Evolutionary conservation across 2,329 filamentous ascomycete genomes (phyloP).

Genomic region (Verticillium zaregamsianum): DNA sequence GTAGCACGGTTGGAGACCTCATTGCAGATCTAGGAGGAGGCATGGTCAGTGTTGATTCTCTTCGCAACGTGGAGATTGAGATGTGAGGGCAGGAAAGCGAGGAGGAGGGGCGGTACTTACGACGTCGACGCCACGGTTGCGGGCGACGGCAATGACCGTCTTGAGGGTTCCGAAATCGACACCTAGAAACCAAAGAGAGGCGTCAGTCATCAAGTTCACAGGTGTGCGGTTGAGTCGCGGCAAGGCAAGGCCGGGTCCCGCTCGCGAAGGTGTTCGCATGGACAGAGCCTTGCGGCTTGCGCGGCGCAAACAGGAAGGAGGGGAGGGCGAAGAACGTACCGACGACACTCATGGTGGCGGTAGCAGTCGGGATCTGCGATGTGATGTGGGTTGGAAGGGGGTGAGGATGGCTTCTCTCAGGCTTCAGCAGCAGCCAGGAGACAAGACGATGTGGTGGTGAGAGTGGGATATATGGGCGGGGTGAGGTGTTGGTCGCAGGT

Average conservation of each 20-base stretch:
- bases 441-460: background rate
- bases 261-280: no score
- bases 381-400: conserved; percentile 9
- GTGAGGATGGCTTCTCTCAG: background rate
- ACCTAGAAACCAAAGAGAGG: conserved; percentile 41
- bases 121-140: conserved; percentile 98
- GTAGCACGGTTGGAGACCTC: conserved; percentile 98
- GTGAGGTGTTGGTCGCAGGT: conserved; percentile 1
- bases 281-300: background rate
- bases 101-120: conserved; percentile 55
- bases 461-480: background rate
- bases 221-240: background rate
- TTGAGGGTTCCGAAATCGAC: conserved; percentile 95
- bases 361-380: conserved; percentile 10
- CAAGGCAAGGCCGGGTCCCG: background rate
- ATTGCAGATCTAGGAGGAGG: conserved; percentile 77
- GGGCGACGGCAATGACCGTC: conserved; percentile 94
- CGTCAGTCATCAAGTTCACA: background rate
- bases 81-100: background rate
- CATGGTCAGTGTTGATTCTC: background rate
- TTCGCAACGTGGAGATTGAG: background rate
- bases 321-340: conserved; percentile 32
- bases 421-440: background rate
- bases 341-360: conserved; percentile 50
- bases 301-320: background rate